Percentiles rank a stretch among this genome's conserved stretches.
These are phyloP conservation scores for Sporothrix protearum DNA, from an alignment of 2,329 filamentous ascomycete genomes.

Conservation along the genomic window DNA sequence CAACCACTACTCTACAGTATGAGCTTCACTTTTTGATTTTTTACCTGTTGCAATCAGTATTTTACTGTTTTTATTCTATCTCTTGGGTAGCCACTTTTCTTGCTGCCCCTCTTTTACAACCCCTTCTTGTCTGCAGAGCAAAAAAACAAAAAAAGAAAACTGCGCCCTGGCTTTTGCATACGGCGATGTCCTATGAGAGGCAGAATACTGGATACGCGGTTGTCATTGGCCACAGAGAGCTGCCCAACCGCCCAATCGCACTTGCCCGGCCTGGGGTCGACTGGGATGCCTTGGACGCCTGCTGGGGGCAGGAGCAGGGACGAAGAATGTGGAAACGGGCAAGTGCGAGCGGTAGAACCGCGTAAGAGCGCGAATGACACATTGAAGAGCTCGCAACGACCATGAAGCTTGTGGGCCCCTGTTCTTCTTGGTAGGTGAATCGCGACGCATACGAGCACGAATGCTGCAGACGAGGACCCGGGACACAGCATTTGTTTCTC, in stretches of 20 bases:
- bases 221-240: conserved; percentile 35
- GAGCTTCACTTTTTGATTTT: neutral
- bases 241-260: conserved; percentile 28
- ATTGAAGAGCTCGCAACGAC: neutral
- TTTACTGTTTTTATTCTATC: neutral
- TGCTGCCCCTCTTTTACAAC: conserved; percentile 7
- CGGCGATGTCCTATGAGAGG: conserved; percentile 39
- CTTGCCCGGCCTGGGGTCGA: conserved; percentile 1
- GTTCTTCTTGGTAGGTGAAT: neutral
- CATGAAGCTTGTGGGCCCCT: neutral
- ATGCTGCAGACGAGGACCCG: neutral
- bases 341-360: conserved; percentile 10
- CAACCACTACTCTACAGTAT: neutral
- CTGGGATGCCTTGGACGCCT: conserved; percentile 6
- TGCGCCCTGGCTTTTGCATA: conserved; percentile 39
- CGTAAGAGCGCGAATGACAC: neutral
- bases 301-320: neutral
- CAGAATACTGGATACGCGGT: conserved; percentile 31
- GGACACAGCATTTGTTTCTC: neutral
- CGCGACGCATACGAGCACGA: neutral
- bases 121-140: conserved; percentile 14
- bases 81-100: conserved; percentile 4
- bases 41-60: neutral
- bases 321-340: neutral
- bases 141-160: conserved; percentile 10